Evolutionary conservation across 345 rosid species (phyloP).

Genomic region (Fremontodendron californicum): DNA sequence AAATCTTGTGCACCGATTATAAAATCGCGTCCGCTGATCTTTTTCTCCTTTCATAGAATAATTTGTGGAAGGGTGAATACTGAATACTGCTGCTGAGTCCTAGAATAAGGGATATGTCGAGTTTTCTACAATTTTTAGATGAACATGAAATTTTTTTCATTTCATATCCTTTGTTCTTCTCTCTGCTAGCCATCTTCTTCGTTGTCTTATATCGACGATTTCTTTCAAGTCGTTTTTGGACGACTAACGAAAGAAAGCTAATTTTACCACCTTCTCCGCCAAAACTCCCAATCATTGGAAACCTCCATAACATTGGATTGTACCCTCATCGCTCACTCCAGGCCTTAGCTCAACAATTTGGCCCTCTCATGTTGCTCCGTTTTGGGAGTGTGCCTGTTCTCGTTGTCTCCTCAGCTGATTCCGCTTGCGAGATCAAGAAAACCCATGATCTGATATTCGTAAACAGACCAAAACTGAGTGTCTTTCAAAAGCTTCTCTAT

Average conservation of each 20-base stretch:
- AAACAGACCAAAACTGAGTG: constrained; percentile 30
- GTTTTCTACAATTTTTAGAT: not conserved
- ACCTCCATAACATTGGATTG: constrained; percentile 51
- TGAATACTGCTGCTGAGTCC: too few relatives aligned
- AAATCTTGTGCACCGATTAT: too few relatives aligned
- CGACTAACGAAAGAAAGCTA: not conserved
- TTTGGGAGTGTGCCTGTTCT: constrained; percentile 40
- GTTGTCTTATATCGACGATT: not conserved
- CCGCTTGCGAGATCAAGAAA: constrained; percentile 44
- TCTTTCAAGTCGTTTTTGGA: too few relatives aligned
- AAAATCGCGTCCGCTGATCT: too few relatives aligned
- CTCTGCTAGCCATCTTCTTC: not conserved
- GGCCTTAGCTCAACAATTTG: constrained; percentile 37
- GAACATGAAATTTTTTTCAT: too few relatives aligned
- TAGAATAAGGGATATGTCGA: not conserved
- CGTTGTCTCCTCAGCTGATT: constrained; percentile 49
- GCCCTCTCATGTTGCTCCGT: constrained; percentile 58
- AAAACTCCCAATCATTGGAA: constrained; percentile 53
- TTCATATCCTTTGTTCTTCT: not conserved
- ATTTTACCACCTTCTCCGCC: constrained; percentile 39
- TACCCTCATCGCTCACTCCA: constrained; percentile 44
- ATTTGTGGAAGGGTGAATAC: too few relatives aligned
- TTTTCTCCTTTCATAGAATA: too few relatives aligned
- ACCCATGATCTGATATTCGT: constrained; percentile 52
- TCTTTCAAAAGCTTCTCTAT: constrained; percentile 24